Base-by-base conservation (phyloP, 192 early-diverging fungal species). In the Lunasporangiospora selenospora region DNA sequence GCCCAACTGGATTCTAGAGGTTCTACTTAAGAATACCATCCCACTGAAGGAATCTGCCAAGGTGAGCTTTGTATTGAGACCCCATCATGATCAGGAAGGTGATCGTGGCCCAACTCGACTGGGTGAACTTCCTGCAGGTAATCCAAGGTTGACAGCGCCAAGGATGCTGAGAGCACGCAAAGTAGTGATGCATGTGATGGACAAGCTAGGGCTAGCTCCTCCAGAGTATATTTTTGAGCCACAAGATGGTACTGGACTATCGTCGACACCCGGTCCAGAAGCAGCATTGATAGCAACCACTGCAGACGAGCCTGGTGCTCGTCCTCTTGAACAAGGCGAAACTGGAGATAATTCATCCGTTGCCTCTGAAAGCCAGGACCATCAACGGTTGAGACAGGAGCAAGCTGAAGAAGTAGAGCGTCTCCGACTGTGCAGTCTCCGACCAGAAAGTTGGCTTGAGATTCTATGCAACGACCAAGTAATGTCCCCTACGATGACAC, bases 91-190 rank as follows among this genome's bases (percentile, higher is more conserved):
- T 23, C 82, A 87, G 23, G 76, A 83, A 10, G 53, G 42, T 23
- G 43, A 21, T 11, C n/a, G n/a, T n/a, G 67, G 47, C 15, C 40
- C 41, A 3, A 41, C 44, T 1, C 38, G 53, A 11, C 27, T 73
- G 29, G 69, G 69, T 21, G 69, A 73, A 12, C 21, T 73, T 2
- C 69, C 69, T 52, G 69, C 81, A 23, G 80, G 77, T 27, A 90
- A 86, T 49, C 81, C 84, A 6, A 83, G 93, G 5, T 77, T 99
- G 29, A 86, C 88, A 19, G 95, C 95, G 15, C 94, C 93, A 51
- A 80, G 95, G 27, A 93, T 97, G 85, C 77, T 99, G 36, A 83
- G 96, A 13, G 83, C 94, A 6, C 81, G 91, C 23, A 98, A 98
- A 69, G 79, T 99, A 29, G 53, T 91, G 6, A 75, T 83, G 16